Conservation (phyloP, 352 stramenopile species). For the Pythium dissimile region DNA sequence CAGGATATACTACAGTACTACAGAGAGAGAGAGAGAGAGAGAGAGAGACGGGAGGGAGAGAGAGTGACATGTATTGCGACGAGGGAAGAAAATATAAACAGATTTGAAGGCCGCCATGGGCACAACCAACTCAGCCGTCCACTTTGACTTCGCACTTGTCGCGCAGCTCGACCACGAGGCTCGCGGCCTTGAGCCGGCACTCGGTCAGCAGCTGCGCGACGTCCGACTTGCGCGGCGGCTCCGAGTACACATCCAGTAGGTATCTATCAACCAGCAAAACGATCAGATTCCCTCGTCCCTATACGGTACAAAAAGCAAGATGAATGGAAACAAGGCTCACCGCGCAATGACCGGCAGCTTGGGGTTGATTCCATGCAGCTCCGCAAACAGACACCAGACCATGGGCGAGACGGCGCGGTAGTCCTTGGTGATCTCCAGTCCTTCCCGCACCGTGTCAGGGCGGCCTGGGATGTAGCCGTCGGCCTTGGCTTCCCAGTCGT, state of each 20-base stretch:
- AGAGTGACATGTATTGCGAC: background rate
- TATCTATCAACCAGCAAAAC: conserved; percentile 16
- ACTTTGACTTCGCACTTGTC: conserved; percentile 21
- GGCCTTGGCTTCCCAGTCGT: conserved; percentile 42
- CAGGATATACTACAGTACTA: background rate
- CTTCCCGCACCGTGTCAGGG: conserved; percentile 35
- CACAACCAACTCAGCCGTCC: background rate
- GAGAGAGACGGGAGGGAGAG: background rate
- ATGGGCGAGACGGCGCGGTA: conserved; percentile 75
- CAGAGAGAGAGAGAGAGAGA: background rate
- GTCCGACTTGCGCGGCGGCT: conserved; percentile 22
- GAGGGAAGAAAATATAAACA: background rate
- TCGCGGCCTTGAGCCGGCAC: conserved; percentile 22
- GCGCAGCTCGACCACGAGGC: conserved; percentile 17
- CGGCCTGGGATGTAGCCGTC: conserved; percentile 25
- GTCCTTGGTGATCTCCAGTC: conserved; percentile 44
- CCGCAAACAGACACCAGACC: conserved; percentile 62
- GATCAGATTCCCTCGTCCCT: background rate
- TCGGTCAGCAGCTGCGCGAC: conserved; percentile 14
- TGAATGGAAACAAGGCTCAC: conserved; percentile 2
- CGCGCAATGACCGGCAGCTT: conserved; percentile 32
- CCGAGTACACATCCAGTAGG: conserved; percentile 23
- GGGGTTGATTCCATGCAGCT: conserved; percentile 52
- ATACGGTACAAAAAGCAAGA: background rate
- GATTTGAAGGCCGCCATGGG: too few species aligned